Evolutionary conservation across 169 alveolate genomes (phyloP), one percentile per base, ranked within the genome.

Genomic region (Plasmodium coatneyi): DNA sequence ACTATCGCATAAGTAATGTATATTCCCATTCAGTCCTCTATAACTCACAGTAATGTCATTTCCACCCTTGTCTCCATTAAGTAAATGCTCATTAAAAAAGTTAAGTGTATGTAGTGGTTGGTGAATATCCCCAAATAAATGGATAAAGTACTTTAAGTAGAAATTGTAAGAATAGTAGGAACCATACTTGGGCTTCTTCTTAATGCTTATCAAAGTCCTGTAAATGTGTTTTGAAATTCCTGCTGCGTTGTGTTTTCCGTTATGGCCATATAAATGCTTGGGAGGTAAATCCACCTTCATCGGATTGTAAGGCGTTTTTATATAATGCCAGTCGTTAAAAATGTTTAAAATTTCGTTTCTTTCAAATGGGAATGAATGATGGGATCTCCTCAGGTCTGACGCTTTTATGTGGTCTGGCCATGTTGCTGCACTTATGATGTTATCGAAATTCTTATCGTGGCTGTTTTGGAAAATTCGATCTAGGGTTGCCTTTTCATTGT

Each of bases 61-160:
- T 1, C 98, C 98, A 10, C 98, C 98, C 22, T 34, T 72, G 83
- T 97, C 98, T 14, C 98, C 98, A n/a, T 90, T 7, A 25, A 97
- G 95, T 72, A 92, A 95, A 60, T 82, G 81, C n/a, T 39, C 39
- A 74, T 96, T 82, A 83, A 32, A 96, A 46, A 94, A 79, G 5
- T 82, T 83, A 28, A 95, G 60, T 19, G 92, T 52, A 76, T 97
- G 98, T n/a, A 97, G 84, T 36, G 98, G 98, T 78, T 97, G 96
- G 89, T 97, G 98, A 1, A 96, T 72, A 90, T 97, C 98, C 16
- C 97, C 98, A 86, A 96, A 95, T 52, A 96, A 52, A 93, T 97
- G 98, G 10, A 97, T 92, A 30, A 97, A 91, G 71, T 95, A 92
- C 46, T 98, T 95, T 79, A 97, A 72, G 71, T 94, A 86, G 36